phyloP scores from a whole-genome alignment of 2,329 filamentous ascomycete genomes.

The Sarocladium oryzae region DNA sequence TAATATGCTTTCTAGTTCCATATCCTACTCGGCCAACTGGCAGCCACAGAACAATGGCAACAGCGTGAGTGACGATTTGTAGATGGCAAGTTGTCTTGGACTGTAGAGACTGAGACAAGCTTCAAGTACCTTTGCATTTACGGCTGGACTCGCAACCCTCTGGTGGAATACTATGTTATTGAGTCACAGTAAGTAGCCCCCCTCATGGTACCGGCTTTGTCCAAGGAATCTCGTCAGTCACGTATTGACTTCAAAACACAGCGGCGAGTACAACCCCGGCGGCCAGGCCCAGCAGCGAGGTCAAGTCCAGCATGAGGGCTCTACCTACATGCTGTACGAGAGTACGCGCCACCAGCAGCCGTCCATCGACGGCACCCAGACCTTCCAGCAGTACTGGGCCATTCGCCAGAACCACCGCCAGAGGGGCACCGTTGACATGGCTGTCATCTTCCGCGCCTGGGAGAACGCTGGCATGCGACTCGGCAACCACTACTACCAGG shows the following conservation, averaged over 20 bases:
- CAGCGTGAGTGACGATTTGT: slow-evolving; percentile 13
- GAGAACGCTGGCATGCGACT: slow-evolving; percentile 33
- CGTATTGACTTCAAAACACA: not conserved
- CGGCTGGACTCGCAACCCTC: slow-evolving; percentile 26
- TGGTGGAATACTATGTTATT: slow-evolving; percentile 27
- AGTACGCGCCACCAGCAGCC: slow-evolving; percentile 27
- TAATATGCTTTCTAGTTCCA: no score
- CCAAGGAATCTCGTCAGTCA: no score
- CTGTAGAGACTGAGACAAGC: not conserved
- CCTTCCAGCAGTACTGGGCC: slow-evolving; percentile 42
- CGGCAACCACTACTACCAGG: slow-evolving; percentile 42
- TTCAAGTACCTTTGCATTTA: slow-evolving; percentile 25
- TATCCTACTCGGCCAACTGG: slow-evolving; percentile 22
- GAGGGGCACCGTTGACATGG: slow-evolving; percentile 39
- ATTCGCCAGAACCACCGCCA: slow-evolving; percentile 38
- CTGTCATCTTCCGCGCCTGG: slow-evolving; percentile 45
- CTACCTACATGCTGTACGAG: slow-evolving; percentile 23
- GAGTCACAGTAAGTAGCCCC: slow-evolving; percentile 18
- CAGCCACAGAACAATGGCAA: slow-evolving; percentile 23
- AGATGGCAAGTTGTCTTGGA: no score
- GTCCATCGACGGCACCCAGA: slow-evolving; percentile 35
- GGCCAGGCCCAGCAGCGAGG: slow-evolving; percentile 18
- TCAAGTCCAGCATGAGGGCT: slow-evolving; percentile 19
- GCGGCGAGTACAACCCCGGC: slow-evolving; percentile 6
- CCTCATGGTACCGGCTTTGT: not conserved